Evolutionary conservation across 2,329 filamentous ascomycete genomes (phyloP).

Genomic region (Phoma sp.): DNA sequence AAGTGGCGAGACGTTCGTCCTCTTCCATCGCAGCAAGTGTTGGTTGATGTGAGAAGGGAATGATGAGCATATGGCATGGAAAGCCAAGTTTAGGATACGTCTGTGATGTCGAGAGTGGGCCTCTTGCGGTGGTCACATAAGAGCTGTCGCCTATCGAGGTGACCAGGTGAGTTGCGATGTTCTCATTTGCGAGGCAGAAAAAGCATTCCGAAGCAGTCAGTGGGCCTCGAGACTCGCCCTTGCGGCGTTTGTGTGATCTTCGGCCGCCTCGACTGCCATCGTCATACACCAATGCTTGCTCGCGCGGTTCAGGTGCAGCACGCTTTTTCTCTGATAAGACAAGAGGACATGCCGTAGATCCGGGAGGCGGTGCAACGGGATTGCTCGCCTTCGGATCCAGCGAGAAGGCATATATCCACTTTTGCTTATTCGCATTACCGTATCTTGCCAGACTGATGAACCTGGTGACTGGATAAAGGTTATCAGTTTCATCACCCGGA

Average conservation of each 20-base stretch:
- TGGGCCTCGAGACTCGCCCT: conserved; percentile 43
- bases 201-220: conserved; percentile 77
- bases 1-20: conserved; percentile 64
- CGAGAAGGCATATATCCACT: conserved; percentile 73
- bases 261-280: conserved; percentile 46
- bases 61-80: conserved; percentile 87
- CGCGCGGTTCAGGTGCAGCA: conserved; percentile 45
- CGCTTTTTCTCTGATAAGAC: conserved; percentile 65
- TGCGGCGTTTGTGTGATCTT: conserved; percentile 47
- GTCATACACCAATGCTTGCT: conserved; percentile 46
- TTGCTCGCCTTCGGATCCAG: conserved; percentile 69
- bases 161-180: conserved; percentile 84
- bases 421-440: conserved; percentile 77
- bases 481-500: conserved; percentile 55
- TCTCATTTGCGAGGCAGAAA: conserved; percentile 91
- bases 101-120: conserved; percentile 74
- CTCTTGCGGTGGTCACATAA: conserved; percentile 92
- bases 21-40: conserved; percentile 72
- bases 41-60: conserved; percentile 81
- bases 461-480: conserved; percentile 71
- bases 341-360: conserved; percentile 79
- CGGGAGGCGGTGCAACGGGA: conserved; percentile 66
- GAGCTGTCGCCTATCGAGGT: conserved; percentile 85
- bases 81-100: conserved; percentile 78
- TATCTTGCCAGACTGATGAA: conserved; percentile 89